Evolutionary conservation across 306 rosid genomes (phyloP), one percentile per base, ranked within the genome.

Genomic region (Dryas alaskensis): DNA sequence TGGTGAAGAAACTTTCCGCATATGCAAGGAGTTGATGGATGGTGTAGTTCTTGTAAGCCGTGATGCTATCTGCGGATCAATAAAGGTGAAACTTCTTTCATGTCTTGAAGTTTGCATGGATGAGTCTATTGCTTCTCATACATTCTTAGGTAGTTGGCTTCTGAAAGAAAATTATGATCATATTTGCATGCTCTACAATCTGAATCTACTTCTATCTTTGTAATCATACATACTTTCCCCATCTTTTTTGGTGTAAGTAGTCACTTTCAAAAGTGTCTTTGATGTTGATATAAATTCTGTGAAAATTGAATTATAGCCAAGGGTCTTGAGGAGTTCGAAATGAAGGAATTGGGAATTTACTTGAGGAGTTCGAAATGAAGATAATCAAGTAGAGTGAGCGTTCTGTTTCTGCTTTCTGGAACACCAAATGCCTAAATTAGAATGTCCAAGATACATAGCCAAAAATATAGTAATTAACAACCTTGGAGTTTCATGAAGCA

Each of bases 1-100:
- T 13, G 97, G 99, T 16, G 93, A 88, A 86, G 99, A 95, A 82
- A 83, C 93, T 61, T 95, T 94, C 72, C 93, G 96, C 76, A 8
- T 95, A 53, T 90, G 98, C 88, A 87, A 87, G 80, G 96, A 88
- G 42, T 81, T 90, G 88, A 75, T 95, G 46, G 99, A 95, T 73
- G 98, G 98, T 3, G 81, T 92, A 27, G 90, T 95, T 81, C 99
- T 95, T 76, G 99, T 95, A 45, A 77, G 80, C 82, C 96, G 97
- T 69, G 99, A 95, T 69, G 88, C 98, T 46, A 95, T 95, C 25
- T 88, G 99, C 70, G 99, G 98, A 66, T 92, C 99, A 14, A 95
- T 95, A 73, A 95, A 95, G 92, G 99, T 90, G 69, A 84, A 80
- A 59, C 22, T 6, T 72, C 62, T 85, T 70, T 75, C 63, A 10